These are phyloP conservation scores for Pseudomassariella vexata DNA, from an alignment of 2,329 filamentous ascomycete species.

Conservation along the genomic window DNA sequence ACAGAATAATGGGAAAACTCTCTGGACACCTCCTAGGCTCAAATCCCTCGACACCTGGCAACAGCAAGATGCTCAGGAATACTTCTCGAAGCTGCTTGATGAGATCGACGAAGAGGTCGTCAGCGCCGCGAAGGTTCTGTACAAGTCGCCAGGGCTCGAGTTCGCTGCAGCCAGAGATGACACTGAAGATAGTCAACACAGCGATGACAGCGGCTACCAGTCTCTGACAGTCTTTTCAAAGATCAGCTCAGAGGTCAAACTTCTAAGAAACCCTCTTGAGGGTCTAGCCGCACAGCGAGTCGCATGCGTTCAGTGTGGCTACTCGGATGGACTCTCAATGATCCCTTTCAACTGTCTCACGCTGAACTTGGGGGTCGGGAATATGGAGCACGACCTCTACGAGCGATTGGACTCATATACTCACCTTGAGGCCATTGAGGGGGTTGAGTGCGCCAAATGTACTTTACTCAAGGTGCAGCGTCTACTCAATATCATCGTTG, in stretches of 20 bases:
- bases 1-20: slow-evolving; percentile 64
- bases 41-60: slow-evolving; percentile 95
- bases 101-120: slow-evolving; percentile 74
- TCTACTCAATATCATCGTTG: slow-evolving; percentile 41
- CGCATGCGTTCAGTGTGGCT: slow-evolving; percentile 77
- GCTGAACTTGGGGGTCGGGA: slow-evolving; percentile 65
- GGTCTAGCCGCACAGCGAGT: slow-evolving; percentile 84
- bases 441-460: slow-evolving; percentile 88
- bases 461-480: slow-evolving; percentile 60
- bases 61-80: slow-evolving; percentile 97
- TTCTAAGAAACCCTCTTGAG: slow-evolving; percentile 71
- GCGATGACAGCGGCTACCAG: slow-evolving; percentile 53
- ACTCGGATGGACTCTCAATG: slow-evolving; percentile 81
- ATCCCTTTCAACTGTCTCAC: slow-evolving; percentile 94
- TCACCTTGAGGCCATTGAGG: slow-evolving; percentile 76
- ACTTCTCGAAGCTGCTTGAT: slow-evolving; percentile 84
- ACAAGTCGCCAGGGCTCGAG: slow-evolving; percentile 33
- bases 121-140: slow-evolving; percentile 34
- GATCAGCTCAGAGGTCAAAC: slow-evolving; percentile 26
- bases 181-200: slow-evolving; percentile 37
- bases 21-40: slow-evolving; percentile 76
- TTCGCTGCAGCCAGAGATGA: slow-evolving; percentile 30
- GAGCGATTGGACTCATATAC: slow-evolving; percentile 83
- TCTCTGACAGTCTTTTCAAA: slow-evolving; percentile 35
- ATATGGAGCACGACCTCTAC: slow-evolving; percentile 61